Evolutionary conservation across 805 yeast genomes (phyloP).

Genomic region (Wickerhamiella nectarea): DNA sequence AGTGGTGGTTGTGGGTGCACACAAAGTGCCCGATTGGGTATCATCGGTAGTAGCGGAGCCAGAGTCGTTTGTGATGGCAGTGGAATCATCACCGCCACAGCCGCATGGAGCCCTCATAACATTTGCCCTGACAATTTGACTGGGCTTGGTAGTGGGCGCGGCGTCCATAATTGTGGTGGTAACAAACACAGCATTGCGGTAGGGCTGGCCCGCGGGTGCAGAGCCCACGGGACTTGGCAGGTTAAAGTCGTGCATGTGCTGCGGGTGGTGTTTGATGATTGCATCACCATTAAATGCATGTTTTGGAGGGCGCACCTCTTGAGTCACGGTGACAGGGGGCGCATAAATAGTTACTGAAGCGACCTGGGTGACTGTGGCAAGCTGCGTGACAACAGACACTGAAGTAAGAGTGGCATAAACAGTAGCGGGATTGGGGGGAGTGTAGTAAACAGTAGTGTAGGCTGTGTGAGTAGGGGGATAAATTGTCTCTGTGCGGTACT

Average conservation of each 20-base stretch:
- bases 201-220: constrained; percentile 2
- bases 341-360: neutral
- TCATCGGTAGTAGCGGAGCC: neutral
- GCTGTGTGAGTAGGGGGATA: neutral
- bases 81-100: neutral
- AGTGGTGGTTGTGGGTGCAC: neutral
- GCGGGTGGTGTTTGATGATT: neutral
- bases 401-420: neutral
- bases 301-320: neutral
- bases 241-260: neutral
- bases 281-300: neutral
- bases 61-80: too few relatives aligned
- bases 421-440: neutral
- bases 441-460: constrained; percentile 2
- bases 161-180: constrained; percentile 6
- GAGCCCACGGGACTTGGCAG: neutral
- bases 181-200: neutral
- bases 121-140: neutral
- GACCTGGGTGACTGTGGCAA: neutral
- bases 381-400: neutral
- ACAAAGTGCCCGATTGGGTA: neutral
- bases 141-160: neutral
- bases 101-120: neutral
- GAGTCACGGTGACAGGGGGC: neutral
- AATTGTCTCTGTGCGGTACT: neutral